Percentiles rank a stretch among this genome's conserved stretches.
These are phyloP conservation scores for Crithidia mellificae DNA, from an alignment of 208 protist genomes.

Conservation along the genomic window DNA sequence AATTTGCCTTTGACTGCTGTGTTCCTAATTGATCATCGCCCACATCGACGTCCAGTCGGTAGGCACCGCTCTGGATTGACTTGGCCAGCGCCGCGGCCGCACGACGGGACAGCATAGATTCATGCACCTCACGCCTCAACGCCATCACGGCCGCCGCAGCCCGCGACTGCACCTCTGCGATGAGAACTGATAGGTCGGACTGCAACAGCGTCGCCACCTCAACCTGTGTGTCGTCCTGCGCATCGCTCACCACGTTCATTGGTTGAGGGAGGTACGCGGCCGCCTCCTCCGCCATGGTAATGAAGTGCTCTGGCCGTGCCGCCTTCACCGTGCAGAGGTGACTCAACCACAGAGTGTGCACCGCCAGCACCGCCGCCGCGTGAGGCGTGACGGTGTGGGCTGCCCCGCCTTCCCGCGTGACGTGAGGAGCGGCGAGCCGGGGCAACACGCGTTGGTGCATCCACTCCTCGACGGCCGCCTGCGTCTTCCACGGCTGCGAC, in stretches of 20 bases:
- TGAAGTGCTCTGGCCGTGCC: conserved; percentile 49
- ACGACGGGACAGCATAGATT: conserved; percentile 18
- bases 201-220: no score
- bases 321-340: conserved; percentile 60
- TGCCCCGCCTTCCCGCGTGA: no score
- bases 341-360: conserved; percentile 43
- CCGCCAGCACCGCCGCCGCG: conserved; percentile 15
- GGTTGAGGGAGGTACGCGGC: conserved; percentile 1
- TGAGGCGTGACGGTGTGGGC: neutral
- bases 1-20: neutral
- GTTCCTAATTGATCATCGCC: neutral
- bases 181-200: conserved; percentile 16
- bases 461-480: conserved; percentile 40
- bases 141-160: conserved; percentile 20
- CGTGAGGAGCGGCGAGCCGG: neutral
- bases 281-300: conserved; percentile 31
- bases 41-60: conserved; percentile 14
- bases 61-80: conserved; percentile 50
- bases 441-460: conserved; percentile 43
- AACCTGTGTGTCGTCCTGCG: no score
- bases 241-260: neutral
- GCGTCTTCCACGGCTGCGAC: conserved; percentile 50
- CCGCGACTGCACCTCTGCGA: conserved; percentile 4
- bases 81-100: conserved; percentile 36
- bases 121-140: conserved; percentile 29